Conservation (phyloP, 2,329 filamentous ascomycete genomes). For the Fusarium buharicum region DNA sequence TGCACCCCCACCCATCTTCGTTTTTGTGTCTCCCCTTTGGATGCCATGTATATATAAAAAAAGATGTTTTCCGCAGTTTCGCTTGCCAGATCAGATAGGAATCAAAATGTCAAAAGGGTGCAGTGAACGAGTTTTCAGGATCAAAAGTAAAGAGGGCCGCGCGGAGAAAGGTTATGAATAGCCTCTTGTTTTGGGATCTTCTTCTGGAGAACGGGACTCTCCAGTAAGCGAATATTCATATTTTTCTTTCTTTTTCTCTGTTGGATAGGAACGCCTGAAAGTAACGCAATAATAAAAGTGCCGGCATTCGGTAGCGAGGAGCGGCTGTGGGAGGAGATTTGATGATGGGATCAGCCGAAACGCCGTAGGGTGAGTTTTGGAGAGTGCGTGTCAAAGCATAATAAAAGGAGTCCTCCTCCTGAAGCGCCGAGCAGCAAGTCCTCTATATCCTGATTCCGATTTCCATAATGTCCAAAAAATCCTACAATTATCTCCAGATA, state of each 20-base stretch:
- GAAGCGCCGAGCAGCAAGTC: constrained; percentile 42
- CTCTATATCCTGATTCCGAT: constrained; percentile 40
- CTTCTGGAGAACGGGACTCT: constrained; percentile 2
- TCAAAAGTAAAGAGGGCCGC: constrained; percentile 1
- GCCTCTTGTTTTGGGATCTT: not conserved
- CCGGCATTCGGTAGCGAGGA: constrained; percentile 3
- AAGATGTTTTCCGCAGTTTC: constrained; percentile 3
- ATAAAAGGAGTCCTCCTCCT: constrained; percentile 26
- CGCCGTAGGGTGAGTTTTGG: constrained; percentile 3
- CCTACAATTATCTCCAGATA: constrained; percentile 30
- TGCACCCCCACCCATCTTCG: not conserved
- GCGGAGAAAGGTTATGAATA: constrained; percentile 1
- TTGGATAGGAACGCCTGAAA: constrained; percentile 18
- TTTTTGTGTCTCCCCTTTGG: constrained; percentile 15
- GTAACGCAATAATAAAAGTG: constrained; percentile 11
- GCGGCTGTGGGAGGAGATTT: constrained; percentile 1
- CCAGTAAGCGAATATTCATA: constrained; percentile 16
- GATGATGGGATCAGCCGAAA: constrained; percentile 8
- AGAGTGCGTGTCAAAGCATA: constrained; percentile 9
- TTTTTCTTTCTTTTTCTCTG: constrained; percentile 16
- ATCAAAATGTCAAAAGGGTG: constrained; percentile 4
- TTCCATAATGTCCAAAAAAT: constrained; percentile 31
- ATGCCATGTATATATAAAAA: constrained; percentile 17
- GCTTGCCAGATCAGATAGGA: constrained; percentile 12
- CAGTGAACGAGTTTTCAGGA: not conserved